phyloP scores from a whole-genome alignment of 2,329 filamentous ascomycete species.

The Akanthomyces dipterigenus region DNA sequence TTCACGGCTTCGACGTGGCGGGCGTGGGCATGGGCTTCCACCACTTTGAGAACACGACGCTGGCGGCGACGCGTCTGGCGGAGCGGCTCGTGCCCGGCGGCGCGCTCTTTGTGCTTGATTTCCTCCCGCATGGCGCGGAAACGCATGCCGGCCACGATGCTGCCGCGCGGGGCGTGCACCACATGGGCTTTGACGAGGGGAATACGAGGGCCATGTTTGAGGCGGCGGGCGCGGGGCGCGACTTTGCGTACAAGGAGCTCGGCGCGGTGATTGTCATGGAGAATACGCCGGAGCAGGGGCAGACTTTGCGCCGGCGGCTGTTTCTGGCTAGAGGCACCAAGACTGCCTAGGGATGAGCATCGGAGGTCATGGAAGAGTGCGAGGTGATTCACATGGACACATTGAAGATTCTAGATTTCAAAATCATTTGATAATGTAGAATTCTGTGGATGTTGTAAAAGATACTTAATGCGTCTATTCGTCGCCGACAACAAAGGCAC shows the following conservation, averaged over 20 bases:
- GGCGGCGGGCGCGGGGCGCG: conserved; percentile 49
- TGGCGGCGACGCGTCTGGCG: conserved; percentile 52
- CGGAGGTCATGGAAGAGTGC: not conserved
- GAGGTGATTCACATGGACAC: too few relatives aligned
- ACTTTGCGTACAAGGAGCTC: conserved; percentile 52
- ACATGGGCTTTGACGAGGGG: conserved; percentile 58
- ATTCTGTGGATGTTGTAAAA: too few relatives aligned
- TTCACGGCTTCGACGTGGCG: conserved; percentile 63
- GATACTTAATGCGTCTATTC: not conserved
- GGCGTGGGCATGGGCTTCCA: conserved; percentile 58
- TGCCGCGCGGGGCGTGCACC: conserved; percentile 47
- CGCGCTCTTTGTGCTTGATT: conserved; percentile 61
- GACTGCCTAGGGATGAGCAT: not conserved
- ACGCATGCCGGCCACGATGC: conserved; percentile 15
- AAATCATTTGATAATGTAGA: too few relatives aligned
- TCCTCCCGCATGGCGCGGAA: conserved; percentile 46
- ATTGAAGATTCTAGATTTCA: too few relatives aligned
- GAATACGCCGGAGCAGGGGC: conserved; percentile 21
- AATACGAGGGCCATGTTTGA: conserved; percentile 55
- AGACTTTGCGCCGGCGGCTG: conserved; percentile 25
- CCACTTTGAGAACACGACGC: conserved; percentile 58
- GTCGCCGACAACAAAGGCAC: conserved; percentile 54
- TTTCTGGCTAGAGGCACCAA: conserved; percentile 47
- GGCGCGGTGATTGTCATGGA: conserved; percentile 42
- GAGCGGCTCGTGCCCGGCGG: conserved; percentile 59